phyloP scores from a whole-genome alignment of 2,329 filamentous ascomycete genomes.

The Mariannaea sp. region DNA sequence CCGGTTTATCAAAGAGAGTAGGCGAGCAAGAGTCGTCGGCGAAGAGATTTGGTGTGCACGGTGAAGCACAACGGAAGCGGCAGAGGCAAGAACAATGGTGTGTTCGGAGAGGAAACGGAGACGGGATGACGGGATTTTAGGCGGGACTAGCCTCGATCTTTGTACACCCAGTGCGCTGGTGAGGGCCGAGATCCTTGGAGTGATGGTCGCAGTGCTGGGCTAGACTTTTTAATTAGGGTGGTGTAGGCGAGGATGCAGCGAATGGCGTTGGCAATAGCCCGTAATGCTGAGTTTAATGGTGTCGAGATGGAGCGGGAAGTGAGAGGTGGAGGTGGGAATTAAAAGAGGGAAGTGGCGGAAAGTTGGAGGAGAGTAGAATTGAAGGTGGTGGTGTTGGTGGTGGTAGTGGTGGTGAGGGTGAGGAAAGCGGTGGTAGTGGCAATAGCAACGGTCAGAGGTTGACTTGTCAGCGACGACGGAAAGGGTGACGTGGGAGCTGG shows the following conservation, averaged over 20 bases:
- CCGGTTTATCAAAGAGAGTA: conserved; percentile 23
- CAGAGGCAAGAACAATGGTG: conserved; percentile 26
- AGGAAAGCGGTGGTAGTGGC: no score
- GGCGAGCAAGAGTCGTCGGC: conserved; percentile 27
- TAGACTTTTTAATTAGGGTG: neutral
- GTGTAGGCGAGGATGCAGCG: conserved; percentile 5
- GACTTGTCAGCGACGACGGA: conserved; percentile 34
- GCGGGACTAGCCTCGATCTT: conserved; percentile 24
- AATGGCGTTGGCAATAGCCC: conserved; percentile 11
- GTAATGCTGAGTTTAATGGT: conserved; percentile 1
- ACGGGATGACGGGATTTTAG: conserved; percentile 32
- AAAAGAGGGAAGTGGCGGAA: no score
- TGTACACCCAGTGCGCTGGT: conserved; percentile 7
- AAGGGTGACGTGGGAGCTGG: conserved; percentile 33
- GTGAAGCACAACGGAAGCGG: conserved; percentile 26
- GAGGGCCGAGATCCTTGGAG: conserved; percentile 8
- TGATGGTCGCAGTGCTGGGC: conserved; percentile 10
- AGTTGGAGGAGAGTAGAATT: neutral
- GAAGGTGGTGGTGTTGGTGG: conserved; percentile 20
- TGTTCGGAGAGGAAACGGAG: conserved; percentile 27
- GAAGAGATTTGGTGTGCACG: conserved; percentile 20
- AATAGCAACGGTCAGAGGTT: conserved; percentile 13
- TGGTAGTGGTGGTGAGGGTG: conserved; percentile 26
- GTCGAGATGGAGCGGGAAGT: conserved; percentile 8
- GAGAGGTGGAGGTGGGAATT: no score